phyloP scores from a whole-genome alignment of 2,329 filamentous ascomycete species.

The Macrophomina phaseolina region DNA sequence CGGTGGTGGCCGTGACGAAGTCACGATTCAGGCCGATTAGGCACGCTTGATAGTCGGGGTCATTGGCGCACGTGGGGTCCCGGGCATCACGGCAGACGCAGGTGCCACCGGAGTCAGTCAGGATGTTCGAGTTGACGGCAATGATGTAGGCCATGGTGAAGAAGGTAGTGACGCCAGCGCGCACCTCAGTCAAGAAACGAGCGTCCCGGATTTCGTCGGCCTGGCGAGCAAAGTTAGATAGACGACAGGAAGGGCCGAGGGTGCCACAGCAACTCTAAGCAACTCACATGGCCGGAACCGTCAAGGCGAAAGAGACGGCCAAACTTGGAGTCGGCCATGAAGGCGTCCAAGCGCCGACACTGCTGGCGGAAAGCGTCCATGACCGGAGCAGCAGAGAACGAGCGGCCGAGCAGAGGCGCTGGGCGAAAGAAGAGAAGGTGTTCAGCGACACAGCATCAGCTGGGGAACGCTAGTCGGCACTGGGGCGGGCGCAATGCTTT shows the following conservation, averaged over 20 bases:
- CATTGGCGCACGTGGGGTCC: slow-evolving; percentile 59
- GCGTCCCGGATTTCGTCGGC: slow-evolving; percentile 73
- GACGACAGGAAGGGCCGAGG: not conserved
- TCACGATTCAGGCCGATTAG: slow-evolving; percentile 70
- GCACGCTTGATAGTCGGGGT: slow-evolving; percentile 68
- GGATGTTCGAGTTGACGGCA: slow-evolving; percentile 58
- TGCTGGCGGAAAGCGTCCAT: slow-evolving; percentile 30
- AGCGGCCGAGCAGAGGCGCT: not conserved
- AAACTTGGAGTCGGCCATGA: slow-evolving; percentile 40
- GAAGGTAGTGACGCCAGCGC: slow-evolving; percentile 77
- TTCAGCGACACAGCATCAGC: not conserved
- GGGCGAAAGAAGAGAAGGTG: not conserved
- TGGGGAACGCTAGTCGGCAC: slow-evolving; percentile 6
- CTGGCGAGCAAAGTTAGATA: slow-evolving; percentile 46
- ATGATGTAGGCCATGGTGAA: slow-evolving; percentile 74
- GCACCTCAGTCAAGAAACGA: slow-evolving; percentile 82
- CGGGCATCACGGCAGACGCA: slow-evolving; percentile 67
- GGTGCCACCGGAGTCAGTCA: slow-evolving; percentile 71
- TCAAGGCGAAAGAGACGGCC: slow-evolving; percentile 57
- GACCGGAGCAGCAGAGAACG: not conserved
- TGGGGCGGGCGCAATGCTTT: slow-evolving; percentile 3
- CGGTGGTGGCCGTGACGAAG: slow-evolving; percentile 82
- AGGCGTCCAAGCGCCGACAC: slow-evolving; percentile 27
- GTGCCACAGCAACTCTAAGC: not conserved
- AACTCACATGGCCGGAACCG: slow-evolving; percentile 11